Percentiles rank a stretch among this genome's conserved stretches.
phyloP scores from a whole-genome alignment of 345 rosid species.

The Aquilaria malaccensis region DNA sequence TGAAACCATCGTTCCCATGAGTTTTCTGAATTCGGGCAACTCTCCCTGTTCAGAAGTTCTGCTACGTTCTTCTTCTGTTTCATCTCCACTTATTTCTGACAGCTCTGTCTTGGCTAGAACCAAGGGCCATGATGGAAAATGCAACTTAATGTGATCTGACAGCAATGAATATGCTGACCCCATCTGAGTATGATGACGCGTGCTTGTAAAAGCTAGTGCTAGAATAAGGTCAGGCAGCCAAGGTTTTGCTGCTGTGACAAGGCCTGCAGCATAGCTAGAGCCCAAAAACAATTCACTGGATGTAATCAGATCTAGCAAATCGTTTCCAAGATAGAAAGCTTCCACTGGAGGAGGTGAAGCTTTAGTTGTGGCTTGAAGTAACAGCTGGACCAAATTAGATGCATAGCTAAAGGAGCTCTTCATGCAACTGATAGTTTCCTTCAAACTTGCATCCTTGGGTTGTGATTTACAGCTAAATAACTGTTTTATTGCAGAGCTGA shows the following conservation, averaged over 20 bases:
- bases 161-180: constrained; percentile 26
- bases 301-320: constrained; percentile 47
- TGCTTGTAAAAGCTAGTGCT: constrained; percentile 51
- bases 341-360: constrained; percentile 39
- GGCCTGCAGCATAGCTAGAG: constrained; percentile 40
- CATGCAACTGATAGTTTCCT: constrained; percentile 42
- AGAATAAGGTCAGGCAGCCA: constrained; percentile 93
- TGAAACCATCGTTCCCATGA: constrained; percentile 31
- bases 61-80: constrained; percentile 32
- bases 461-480: constrained; percentile 30
- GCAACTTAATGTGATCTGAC: constrained; percentile 34
- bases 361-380: constrained; percentile 38
- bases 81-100: constrained; percentile 24
- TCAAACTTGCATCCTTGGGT: constrained; percentile 42
- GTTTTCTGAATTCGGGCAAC: constrained; percentile 35
- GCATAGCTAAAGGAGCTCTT: constrained; percentile 76
- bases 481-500: constrained; percentile 30
- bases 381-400: constrained; percentile 58
- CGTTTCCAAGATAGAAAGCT: constrained; percentile 50
- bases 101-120: constrained; percentile 49
- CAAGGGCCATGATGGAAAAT: constrained; percentile 57
- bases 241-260: constrained; percentile 48
- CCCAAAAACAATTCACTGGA: constrained; percentile 43
- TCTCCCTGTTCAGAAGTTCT: constrained; percentile 23
- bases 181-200: constrained; percentile 26